Evolutionary conservation across 257 asterid genomes (phyloP).

Genomic region (Plectranthus barbatus): DNA sequence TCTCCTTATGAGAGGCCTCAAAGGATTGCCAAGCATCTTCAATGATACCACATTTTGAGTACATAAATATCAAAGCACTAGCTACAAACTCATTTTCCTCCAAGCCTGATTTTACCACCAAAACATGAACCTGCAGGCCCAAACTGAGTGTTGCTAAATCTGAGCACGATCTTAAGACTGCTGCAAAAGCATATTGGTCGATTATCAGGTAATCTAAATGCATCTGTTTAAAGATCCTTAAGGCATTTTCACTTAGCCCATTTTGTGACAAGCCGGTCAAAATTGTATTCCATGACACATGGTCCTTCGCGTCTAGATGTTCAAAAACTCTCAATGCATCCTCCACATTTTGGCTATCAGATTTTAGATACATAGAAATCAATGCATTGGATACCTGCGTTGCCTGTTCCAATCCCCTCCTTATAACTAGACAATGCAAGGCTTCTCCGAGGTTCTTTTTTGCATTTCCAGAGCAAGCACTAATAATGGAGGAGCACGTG

Average conservation of each 20-base stretch:
- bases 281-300: conserved; percentile 71
- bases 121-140: conserved; percentile 65
- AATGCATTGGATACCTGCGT: conserved; percentile 57
- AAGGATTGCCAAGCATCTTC: conserved; percentile 64
- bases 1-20: conserved; percentile 42
- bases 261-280: conserved; percentile 73
- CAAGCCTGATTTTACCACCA: conserved; percentile 48
- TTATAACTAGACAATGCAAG: conserved; percentile 60
- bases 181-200: conserved; percentile 72
- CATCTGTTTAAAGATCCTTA: conserved; percentile 50
- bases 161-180: conserved; percentile 68
- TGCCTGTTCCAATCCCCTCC: conserved; percentile 56
- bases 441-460: conserved; percentile 38
- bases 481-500: conserved; percentile 54
- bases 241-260: conserved; percentile 55
- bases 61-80: conserved; percentile 72
- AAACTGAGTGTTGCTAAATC: conserved; percentile 69
- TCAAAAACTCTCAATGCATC: conserved; percentile 49
- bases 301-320: conserved; percentile 38
- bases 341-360: conserved; percentile 32
- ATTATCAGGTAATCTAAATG: conserved; percentile 32
- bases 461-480: conserved; percentile 41
- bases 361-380: conserved; percentile 61
- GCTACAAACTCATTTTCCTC: conserved; percentile 56
- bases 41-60: conserved; percentile 74